Evolutionary conservation across 306 rosid species (phyloP), one percentile per base, ranked within the genome.

Genomic region (Quillaja saponaria): DNA sequence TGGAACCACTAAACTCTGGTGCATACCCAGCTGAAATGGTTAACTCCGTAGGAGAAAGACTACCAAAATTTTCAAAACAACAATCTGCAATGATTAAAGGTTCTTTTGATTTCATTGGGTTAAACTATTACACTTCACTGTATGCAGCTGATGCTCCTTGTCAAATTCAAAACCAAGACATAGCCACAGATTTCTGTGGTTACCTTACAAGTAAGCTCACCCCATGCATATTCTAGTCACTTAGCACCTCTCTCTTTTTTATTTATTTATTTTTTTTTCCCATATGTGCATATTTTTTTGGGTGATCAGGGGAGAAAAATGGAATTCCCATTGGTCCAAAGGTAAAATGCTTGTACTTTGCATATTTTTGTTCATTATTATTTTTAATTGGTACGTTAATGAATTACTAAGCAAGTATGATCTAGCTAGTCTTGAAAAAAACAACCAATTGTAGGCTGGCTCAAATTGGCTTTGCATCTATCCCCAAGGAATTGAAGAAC

Each of bases 21-120:
- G 45, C 63, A 3, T 82, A 82, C 67, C 87, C 84, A 6, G 6
- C 25, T 15, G 69, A 41, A 50, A 82, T 82, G 87, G 39, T 35
- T 58, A 0, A 41, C 3, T 33, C 44, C 19, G 57, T 76, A 12
- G 40, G 79, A 6, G 41, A 71, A 9, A 60, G 82, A 42, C 40
- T 82, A 63, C 84, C 87, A 16, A 42, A 49, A 14, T 82, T 82
- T 41, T 42, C 75, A 4, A 28, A 13, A 31, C 59, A 73, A 49
- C 48, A 82, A 66, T 60, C 73, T n/a, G 15, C 20, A 12, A 53
- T 65, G 69, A 13, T 76, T 8, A 62, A 61, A 49, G 67, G 75
- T 10, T 75, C 84, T 28, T 72, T 20, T 17, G 87, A 82, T 55
- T 78, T 82, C 48, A 53, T 78, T 48, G 87, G 82, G 3, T 33